These are phyloP conservation scores for Fusarium subtropicale DNA, from an alignment of 2,329 filamentous ascomycete species.

Conservation along the genomic window DNA sequence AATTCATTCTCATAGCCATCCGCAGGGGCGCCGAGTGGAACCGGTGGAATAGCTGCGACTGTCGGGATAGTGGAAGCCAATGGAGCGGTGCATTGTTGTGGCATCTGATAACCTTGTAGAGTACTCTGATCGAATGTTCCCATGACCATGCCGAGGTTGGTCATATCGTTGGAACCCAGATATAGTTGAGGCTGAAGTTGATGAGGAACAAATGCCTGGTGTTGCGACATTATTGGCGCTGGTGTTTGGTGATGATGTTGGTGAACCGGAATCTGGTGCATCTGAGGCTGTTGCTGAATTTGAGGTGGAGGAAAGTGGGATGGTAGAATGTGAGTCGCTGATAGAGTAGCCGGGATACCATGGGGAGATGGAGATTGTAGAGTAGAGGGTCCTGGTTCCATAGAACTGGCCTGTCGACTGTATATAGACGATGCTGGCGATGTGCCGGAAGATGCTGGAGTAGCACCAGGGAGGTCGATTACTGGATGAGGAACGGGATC, in stretches of 20 bases:
- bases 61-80: constrained; percentile 17
- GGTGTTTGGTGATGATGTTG: constrained; percentile 15
- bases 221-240: constrained; percentile 23
- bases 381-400: constrained; percentile 23
- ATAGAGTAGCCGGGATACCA: constrained; percentile 28
- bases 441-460: constrained; percentile 18
- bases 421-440: constrained; percentile 40
- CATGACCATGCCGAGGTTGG: constrained; percentile 55
- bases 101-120: constrained; percentile 31
- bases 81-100: constrained; percentile 19
- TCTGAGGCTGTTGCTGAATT: constrained; percentile 38
- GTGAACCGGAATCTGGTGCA: constrained; percentile 13
- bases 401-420: constrained; percentile 13
- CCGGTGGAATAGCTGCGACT: constrained; percentile 3
- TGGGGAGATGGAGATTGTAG: constrained; percentile 30
- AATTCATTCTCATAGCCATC: constrained; percentile 62
- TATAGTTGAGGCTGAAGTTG: constrained; percentile 28
- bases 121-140: constrained; percentile 52
- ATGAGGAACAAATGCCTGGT: constrained; percentile 38
- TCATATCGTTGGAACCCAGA: constrained; percentile 14
- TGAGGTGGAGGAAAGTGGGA: constrained; percentile 37
- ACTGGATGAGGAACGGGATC: constrained; percentile 49
- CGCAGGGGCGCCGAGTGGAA: constrained; percentile 47
- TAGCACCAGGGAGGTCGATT: constrained; percentile 26
- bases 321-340: constrained; percentile 13